Conservation (phyloP, 768 basidiomycete genomes). For the Pleurotus tuber-regium region DNA sequence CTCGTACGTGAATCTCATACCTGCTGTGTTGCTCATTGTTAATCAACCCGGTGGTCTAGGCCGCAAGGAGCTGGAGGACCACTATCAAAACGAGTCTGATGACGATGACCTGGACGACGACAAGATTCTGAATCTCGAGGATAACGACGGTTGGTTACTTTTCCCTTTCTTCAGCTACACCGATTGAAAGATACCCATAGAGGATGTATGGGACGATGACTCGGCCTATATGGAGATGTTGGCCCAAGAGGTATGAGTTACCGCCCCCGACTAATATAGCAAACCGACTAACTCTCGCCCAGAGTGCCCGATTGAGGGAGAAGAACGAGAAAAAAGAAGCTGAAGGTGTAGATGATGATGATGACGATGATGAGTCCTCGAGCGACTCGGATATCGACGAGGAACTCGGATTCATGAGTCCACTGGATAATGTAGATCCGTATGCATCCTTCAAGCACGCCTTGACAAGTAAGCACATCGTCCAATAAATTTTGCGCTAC, state of each 20-base stretch:
- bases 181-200: constrained; percentile 30
- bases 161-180: background rate
- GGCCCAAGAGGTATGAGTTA: constrained; percentile 64
- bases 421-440: constrained; percentile 76
- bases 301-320: constrained; percentile 75
- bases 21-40: constrained; percentile 6
- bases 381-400: constrained; percentile 61
- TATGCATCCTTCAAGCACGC: constrained; percentile 79
- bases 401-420: constrained; percentile 83
- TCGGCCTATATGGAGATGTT: constrained; percentile 87
- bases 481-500: too few species aligned
- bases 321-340: constrained; percentile 54
- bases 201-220: constrained; percentile 90
- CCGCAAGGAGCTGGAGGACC: constrained; percentile 57
- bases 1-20: constrained; percentile 39
- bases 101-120: constrained; percentile 38
- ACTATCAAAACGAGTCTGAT: constrained; percentile 27
- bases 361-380: constrained; percentile 38
- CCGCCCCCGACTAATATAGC: constrained; percentile 4
- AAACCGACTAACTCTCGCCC: constrained; percentile 7
- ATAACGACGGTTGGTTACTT: constrained; percentile 48
- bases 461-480: constrained; percentile 56
- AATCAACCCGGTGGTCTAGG: constrained; percentile 29
- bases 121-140: constrained; percentile 53
- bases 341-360: constrained; percentile 45